A percentile compares a stretch with the other conserved stretches of the same genome.
phyloP scores from a whole-genome alignment of 2,329 filamentous ascomycete species.

The Ceratocystis cubensis region DNA sequence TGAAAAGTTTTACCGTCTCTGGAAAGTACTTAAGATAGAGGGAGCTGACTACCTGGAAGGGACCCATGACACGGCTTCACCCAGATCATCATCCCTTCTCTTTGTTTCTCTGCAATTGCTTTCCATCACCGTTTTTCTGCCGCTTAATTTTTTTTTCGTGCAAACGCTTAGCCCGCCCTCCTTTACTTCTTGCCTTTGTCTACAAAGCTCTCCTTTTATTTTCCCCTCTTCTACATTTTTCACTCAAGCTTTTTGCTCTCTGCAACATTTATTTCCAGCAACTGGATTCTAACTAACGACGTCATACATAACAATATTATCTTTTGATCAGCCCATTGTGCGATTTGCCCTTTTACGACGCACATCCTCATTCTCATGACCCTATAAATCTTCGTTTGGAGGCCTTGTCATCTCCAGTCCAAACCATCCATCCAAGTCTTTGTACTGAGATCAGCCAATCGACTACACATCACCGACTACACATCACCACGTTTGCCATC shows the following conservation, averaged over 20 bases:
- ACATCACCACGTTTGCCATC: background rate
- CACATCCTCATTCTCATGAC: background rate
- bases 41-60: background rate
- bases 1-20: background rate
- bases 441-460: background rate
- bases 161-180: background rate
- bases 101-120: background rate
- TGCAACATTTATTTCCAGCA: background rate
- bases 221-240: background rate
- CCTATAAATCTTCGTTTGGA: background rate
- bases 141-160: background rate
- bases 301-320: background rate
- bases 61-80: background rate
- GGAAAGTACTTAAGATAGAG: background rate
- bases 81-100: background rate
- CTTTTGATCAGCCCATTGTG: constrained; percentile 2
- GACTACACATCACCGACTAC: background rate
- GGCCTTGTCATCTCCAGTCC: background rate
- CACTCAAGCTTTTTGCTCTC: background rate
- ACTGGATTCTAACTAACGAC: background rate
- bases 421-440: background rate
- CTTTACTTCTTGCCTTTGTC: background rate
- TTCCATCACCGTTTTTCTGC: background rate
- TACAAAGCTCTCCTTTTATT: background rate
- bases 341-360: background rate